Base-by-base conservation (phyloP, 768 basidiomycete genomes). In the Coprinopsis cinerea region DNA sequence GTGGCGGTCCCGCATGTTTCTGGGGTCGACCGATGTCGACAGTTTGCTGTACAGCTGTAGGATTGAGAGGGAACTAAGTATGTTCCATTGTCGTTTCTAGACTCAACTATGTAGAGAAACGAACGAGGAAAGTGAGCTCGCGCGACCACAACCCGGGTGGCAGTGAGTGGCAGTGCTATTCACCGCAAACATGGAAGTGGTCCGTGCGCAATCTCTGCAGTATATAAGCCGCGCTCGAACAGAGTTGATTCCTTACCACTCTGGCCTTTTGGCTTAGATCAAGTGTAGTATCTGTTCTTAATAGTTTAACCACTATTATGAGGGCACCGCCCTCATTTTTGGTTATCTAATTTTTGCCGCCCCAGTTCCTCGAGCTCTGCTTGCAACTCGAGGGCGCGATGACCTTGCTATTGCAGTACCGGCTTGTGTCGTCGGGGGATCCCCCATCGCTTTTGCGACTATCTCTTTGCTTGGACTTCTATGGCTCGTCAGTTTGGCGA, bases 211-310 rank as follows among this genome's bases (percentile, higher is more conserved):
- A 4, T 24, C 11, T 1, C 15, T 10, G 35, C 23, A 5, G 17
- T 65, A 67, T 65, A 66, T 64, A 71, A 67, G 30, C 44, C 22
- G 20, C 7, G 10, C 2, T 1, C 1, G 42, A 24, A 20, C 44
- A 9, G n/a, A 39, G 11, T 39, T 9, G 18, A 59, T 55, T 72
- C 75, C 52, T 82, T 74, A 85, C 84, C 85, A 85, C 85, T 87
- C 85, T 86, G 85, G 85, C 83, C 85, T 87, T 85, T 87, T 88
- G 86, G 87, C 87, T 89, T 88, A 88, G 87, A 89, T 88, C 86
- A 88, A 88, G 87, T 89, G 87, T 89, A 88, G 87, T 89, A 90
- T 88, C 86, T 90, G 87, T 88, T 88, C 85, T 88, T 85, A 82
- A 82, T 80, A 81, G 79, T 81, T 81, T 81, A 81, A 82, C 74